Evolutionary conservation across 352 stramenopile species (phyloP).

Genomic region (Pythium aquatile): DNA sequence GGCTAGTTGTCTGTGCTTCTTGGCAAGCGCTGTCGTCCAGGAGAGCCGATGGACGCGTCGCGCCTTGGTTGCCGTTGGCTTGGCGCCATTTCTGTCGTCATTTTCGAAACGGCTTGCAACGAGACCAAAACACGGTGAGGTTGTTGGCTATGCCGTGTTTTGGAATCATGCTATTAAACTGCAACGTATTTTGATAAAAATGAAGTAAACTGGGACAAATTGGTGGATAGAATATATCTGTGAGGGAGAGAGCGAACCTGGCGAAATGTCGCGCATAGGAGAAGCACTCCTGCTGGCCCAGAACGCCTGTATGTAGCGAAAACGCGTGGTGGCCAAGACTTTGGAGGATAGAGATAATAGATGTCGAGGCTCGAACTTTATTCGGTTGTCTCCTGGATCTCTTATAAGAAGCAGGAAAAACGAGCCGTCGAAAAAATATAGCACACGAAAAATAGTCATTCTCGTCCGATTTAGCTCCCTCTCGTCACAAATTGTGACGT

Average conservation of each 20-base stretch:
- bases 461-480: not conserved
- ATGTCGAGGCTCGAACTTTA: not conserved
- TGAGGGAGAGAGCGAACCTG: not conserved
- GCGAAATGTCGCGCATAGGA: not conserved
- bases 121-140: not conserved
- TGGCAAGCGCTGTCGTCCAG: not conserved
- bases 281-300: not conserved
- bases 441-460: not conserved
- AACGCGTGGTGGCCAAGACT: no score
- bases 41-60: not conserved
- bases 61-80: conserved; percentile 7
- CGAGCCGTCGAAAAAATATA: not conserved
- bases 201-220: conserved; percentile 6
- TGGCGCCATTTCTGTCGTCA: conserved; percentile 10
- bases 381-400: not conserved
- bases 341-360: no score
- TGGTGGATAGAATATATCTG: not conserved
- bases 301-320: not conserved
- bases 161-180: conserved; percentile 2
- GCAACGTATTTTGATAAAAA: not conserved
- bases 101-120: conserved; percentile 11
- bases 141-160: not conserved
- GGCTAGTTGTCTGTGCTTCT: not conserved
- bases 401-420: not conserved
- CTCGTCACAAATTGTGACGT: not conserved